A percentile compares a stretch with the other conserved stretches of the same genome.
Evolutionary conservation across 768 basidiomycete genomes (phyloP).

Genomic region (Cystobasidium tubakii): DNA sequence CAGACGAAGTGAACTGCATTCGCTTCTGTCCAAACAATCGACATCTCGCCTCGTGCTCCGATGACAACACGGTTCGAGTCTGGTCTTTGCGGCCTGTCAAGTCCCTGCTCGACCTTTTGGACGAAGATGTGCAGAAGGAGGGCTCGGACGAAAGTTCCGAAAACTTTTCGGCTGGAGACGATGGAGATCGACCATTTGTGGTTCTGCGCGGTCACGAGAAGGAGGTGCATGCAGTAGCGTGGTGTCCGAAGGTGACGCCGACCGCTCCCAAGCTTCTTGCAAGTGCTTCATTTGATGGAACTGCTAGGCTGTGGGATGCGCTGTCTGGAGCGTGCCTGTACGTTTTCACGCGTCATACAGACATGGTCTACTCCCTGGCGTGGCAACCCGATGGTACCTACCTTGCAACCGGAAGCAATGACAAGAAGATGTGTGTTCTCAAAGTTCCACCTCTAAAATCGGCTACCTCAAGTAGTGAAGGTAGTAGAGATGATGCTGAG

Average conservation of each 20-base stretch:
- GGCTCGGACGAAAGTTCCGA: not conserved
- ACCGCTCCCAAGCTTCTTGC: slow-evolving; percentile 40
- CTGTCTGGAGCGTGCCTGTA: slow-evolving; percentile 68
- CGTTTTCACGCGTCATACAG: slow-evolving; percentile 65
- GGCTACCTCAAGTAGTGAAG: slow-evolving; percentile 39
- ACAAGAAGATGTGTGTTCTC: slow-evolving; percentile 70
- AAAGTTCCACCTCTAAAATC: slow-evolving; percentile 56
- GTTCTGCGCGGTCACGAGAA: slow-evolving; percentile 43
- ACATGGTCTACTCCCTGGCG: slow-evolving; percentile 65
- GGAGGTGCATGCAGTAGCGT: slow-evolving; percentile 44
- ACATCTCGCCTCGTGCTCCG: slow-evolving; percentile 46
- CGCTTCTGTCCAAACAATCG: slow-evolving; percentile 45
- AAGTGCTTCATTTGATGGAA: slow-evolving; percentile 74
- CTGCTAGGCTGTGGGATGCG: slow-evolving; percentile 76
- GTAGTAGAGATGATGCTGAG: slow-evolving; percentile 8
- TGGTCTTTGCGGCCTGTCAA: slow-evolving; percentile 42
- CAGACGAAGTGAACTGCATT: slow-evolving; percentile 48
- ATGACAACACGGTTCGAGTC: slow-evolving; percentile 47
- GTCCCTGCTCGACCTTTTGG: slow-evolving; percentile 30
- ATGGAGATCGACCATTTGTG: slow-evolving; percentile 5
- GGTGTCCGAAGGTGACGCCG: slow-evolving; percentile 38
- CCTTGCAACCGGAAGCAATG: slow-evolving; percentile 71
- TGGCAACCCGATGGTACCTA: slow-evolving; percentile 68
- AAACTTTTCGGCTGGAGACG: slow-evolving; percentile 14
- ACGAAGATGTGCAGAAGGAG: not conserved